Base-by-base conservation (phyloP, 1,284 basidiomycete species). In the Rhodotorula sp. region DNA sequence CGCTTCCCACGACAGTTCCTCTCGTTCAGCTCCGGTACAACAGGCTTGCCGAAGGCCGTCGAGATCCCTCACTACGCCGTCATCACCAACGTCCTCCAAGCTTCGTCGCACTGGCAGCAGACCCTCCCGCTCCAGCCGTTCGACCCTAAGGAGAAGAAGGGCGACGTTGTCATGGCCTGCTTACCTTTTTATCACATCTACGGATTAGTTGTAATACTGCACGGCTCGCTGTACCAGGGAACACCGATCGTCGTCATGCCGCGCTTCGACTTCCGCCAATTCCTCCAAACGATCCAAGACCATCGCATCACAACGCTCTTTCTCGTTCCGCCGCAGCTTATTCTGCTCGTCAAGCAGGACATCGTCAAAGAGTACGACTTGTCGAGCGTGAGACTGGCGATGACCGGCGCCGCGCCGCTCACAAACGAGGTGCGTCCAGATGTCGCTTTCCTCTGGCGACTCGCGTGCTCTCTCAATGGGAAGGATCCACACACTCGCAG, bases 41-140 rank as follows among this genome's bases (percentile, higher is more conserved):
- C 91, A 72, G 90, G 90, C 11, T 86, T 85, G 76, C 89, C 91
- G 2, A 92, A 92, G 86, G 90, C 89, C 10, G 87, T 91, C 32
- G 83, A 82, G 20, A 88, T 91, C 70, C 81, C 89, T 1, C 89
- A 91, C 77, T 86, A 85, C 76, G 79, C 84, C 0, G 83, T 89
- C 4, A 86, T 90, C 58, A 84, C 87, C 47, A 90, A 90, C 77
- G 79, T 89, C 58, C 77, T 86, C 19, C 84, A 83, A 60, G 83
- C 86, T 78, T 65, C 78, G 24, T 74, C 67, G 11, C 64, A 67
- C n/a, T 70, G 66, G 65, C 15, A 30, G 0, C 11, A 32, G 1
- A 63, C 66, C 2, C 4, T 20, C 1, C 53, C 61, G 2, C 59
- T 77, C 36, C 72, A 79, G 9, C 69, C 73, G 15, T 79, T 81